Evolutionary conservation across 768 basidiomycete genomes (phyloP).

Genomic region (Collybia sp.): DNA sequence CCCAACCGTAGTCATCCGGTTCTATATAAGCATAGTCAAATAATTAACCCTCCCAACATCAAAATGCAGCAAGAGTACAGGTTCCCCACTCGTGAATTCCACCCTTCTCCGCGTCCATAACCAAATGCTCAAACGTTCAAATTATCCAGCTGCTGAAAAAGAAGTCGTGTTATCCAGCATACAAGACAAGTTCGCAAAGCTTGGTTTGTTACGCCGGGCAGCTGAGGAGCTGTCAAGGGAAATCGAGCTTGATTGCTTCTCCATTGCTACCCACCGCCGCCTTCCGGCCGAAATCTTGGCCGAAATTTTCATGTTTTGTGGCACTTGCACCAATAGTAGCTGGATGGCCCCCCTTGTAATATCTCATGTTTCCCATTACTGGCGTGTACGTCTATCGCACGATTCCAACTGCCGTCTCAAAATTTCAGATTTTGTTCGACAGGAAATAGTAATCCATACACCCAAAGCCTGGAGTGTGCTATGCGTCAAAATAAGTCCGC

Average conservation of each 20-base stretch:
- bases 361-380: constrained; percentile 7
- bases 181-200: neutral
- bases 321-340: neutral
- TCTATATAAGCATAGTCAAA: too few species aligned
- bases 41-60: too few species aligned
- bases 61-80: too few species aligned
- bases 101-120: too few species aligned
- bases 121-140: too few species aligned
- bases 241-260: constrained; percentile 6
- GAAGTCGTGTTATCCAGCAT: constrained; percentile 1
- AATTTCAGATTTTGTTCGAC: too few species aligned
- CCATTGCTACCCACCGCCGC: constrained; percentile 6
- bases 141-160: constrained; percentile 1
- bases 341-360: constrained; percentile 7
- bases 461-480: too few species aligned
- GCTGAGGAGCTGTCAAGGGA: constrained; percentile 4
- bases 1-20: too few species aligned
- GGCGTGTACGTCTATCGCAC: constrained; percentile 4
- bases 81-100: too few species aligned
- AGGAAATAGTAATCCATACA: too few species aligned
- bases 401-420: too few species aligned
- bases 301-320: constrained; percentile 5
- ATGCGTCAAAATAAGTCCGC: too few species aligned
- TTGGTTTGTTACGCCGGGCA: constrained; percentile 3
- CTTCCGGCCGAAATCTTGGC: constrained; percentile 6